A percentile compares a stretch with the other conserved stretches of the same genome.
phyloP scores from a whole-genome alignment of 2,329 filamentous ascomycete species.

The Geosmithia putterillii region DNA sequence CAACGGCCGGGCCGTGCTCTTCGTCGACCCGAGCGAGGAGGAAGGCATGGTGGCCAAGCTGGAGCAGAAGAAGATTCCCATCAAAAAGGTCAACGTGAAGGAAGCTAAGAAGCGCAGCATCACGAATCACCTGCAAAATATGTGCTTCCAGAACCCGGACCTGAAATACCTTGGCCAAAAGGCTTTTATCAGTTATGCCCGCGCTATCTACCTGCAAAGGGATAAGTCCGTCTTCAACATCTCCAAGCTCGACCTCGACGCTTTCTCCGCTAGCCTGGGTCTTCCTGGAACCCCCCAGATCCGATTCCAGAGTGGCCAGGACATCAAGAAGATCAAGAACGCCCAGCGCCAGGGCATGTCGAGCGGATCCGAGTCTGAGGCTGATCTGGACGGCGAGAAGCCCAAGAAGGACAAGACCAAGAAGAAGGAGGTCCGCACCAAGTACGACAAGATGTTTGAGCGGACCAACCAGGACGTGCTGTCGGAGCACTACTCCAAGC shows the following conservation, averaged over 20 bases:
- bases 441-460: constrained; percentile 97
- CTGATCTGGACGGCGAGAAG: constrained; percentile 33
- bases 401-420: constrained; percentile 36
- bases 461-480: constrained; percentile 90
- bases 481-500: constrained; percentile 83
- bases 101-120: constrained; percentile 84
- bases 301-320: constrained; percentile 83
- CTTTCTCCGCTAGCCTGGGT: constrained; percentile 73
- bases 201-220: constrained; percentile 75
- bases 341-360: constrained; percentile 57
- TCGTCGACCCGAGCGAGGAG: constrained; percentile 87
- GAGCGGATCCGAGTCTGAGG: constrained; percentile 46
- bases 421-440: constrained; percentile 69
- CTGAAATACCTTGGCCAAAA: constrained; percentile 94
- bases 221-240: constrained; percentile 89
- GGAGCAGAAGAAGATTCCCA: constrained; percentile 79
- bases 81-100: constrained; percentile 76
- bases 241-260: constrained; percentile 71
- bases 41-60: constrained; percentile 78
- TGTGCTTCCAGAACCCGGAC: constrained; percentile 91
- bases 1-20: constrained; percentile 76
- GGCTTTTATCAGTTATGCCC: constrained; percentile 82
- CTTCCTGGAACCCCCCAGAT: constrained; percentile 86
- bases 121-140: constrained; percentile 74
- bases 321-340: constrained; percentile 80